Percentiles rank a stretch among this genome's conserved stretches.
phyloP scores from a whole-genome alignment of 306 rosid species.

The Vachellia pachyceras region DNA sequence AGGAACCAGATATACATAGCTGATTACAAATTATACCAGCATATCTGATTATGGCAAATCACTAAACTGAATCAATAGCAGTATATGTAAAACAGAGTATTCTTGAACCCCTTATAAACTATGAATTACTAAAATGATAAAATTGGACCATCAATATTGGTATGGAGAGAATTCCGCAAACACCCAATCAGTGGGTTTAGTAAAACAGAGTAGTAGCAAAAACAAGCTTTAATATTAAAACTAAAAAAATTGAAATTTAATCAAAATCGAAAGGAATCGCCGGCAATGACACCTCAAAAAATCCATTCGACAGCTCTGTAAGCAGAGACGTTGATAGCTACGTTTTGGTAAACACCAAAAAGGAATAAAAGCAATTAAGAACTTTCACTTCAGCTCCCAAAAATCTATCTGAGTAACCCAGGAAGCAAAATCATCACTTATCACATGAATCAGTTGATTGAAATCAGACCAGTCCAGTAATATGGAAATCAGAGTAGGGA shows the following conservation, averaged over 20 bases:
- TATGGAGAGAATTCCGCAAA: constrained; percentile 14
- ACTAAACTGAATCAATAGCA: constrained; percentile 27
- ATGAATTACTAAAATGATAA: neutral
- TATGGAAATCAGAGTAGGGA: neutral
- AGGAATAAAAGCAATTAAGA: constrained; percentile 29
- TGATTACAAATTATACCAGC: constrained; percentile 3
- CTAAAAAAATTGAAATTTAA: constrained; percentile 4
- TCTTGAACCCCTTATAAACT: constrained; percentile 11
- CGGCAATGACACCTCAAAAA: constrained; percentile 33
- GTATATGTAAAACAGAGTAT: constrained; percentile 11
- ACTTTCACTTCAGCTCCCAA: constrained; percentile 22
- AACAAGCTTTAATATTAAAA: constrained; percentile 5
- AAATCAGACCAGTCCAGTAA: constrained; percentile 26
- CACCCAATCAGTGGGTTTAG: neutral
- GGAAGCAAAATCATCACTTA: constrained; percentile 34
- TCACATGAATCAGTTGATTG: no score
- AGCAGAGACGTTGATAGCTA: neutral
- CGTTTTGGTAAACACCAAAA: constrained; percentile 16
- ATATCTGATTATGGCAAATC: constrained; percentile 5
- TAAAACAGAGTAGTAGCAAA: neutral
- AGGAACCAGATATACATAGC: neutral
- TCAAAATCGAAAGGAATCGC: constrained; percentile 3
- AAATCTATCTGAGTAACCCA: constrained; percentile 16
- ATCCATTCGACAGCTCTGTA: constrained; percentile 32
- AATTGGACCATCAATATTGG: neutral